These are phyloP conservation scores for Gleditsia sinensis DNA, from an alignment of 306 rosid species.

Conservation along the genomic window DNA sequence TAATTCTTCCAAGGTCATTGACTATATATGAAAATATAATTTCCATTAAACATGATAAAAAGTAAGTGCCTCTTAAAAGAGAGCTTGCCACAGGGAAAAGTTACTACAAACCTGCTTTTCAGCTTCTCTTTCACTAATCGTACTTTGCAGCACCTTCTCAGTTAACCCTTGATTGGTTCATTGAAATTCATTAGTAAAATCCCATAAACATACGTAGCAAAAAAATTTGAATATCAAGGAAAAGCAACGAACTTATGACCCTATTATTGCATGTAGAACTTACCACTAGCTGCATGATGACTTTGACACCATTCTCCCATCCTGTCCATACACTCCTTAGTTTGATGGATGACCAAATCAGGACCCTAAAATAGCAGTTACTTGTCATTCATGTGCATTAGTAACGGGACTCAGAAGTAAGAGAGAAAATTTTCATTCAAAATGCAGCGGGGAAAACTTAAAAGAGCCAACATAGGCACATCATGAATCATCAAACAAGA, in stretches of 20 bases:
- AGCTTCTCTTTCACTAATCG: constrained; percentile 79
- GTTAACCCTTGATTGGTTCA: constrained; percentile 66
- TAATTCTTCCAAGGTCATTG: not conserved
- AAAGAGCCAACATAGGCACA: not conserved
- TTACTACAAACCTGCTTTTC: constrained; percentile 76
- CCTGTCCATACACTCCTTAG: constrained; percentile 73
- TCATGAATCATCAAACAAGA: constrained; percentile 7
- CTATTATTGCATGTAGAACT: constrained; percentile 40
- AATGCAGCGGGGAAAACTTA: constrained; percentile 7
- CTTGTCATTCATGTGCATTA: constrained; percentile 17
- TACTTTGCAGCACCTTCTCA: constrained; percentile 70
- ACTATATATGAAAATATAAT: constrained; percentile 13
- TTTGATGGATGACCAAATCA: constrained; percentile 89
- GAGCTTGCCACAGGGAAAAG: constrained; percentile 4
- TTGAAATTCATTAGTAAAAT: constrained; percentile 30
- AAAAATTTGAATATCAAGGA: constrained; percentile 11
- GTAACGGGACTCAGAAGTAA: not conserved
- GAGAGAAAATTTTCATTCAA: constrained; percentile 10
- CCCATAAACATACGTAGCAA: constrained; percentile 22
- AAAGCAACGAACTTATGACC: not conserved
- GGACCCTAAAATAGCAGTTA: constrained; percentile 75
- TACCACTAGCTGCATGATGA: constrained; percentile 95
- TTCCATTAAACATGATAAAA: constrained; percentile 3
- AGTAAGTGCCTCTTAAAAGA: constrained; percentile 12
- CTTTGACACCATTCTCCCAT: constrained; percentile 99